A percentile compares a stretch with the other conserved stretches of the same genome.
Conservation (phyloP, 2,329 filamentous ascomycete species). For the Orbilia blumenaviensis region DNA sequence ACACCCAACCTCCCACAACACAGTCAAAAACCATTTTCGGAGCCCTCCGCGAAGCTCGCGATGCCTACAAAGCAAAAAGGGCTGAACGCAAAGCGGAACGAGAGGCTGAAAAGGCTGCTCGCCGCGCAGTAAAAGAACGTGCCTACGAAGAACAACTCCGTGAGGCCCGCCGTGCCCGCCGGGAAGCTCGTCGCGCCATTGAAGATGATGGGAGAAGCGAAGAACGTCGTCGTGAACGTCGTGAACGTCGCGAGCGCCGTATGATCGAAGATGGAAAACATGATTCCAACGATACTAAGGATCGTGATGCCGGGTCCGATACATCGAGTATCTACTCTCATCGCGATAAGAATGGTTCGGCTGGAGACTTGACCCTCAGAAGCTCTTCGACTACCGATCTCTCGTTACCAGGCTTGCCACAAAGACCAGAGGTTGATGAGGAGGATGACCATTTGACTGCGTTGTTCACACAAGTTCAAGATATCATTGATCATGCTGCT, state of each 20-base stretch:
- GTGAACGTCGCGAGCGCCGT: conserved; percentile 24
- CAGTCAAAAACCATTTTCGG: conserved; percentile 57
- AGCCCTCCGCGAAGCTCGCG: conserved; percentile 56
- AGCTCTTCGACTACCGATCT: conserved; percentile 33
- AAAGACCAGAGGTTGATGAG: conserved; percentile 44
- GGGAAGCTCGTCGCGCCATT: conserved; percentile 48
- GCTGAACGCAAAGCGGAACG: conserved; percentile 56
- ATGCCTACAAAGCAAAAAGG: conserved; percentile 57
- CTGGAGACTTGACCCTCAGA: conserved; percentile 35
- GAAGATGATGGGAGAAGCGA: conserved; percentile 37
- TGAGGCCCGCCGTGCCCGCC: conserved; percentile 51
- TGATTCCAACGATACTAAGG: background rate
- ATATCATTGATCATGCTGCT: conserved; percentile 57
- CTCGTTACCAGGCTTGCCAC: conserved; percentile 34
- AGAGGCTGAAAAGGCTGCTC: conserved; percentile 47
- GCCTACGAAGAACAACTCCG: conserved; percentile 54
- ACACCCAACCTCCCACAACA: background rate
- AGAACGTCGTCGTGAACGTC: conserved; percentile 38
- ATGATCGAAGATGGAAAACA: conserved; percentile 45
- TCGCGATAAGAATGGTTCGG: conserved; percentile 32
- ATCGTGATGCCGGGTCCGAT: conserved; percentile 31
- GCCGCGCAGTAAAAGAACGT: conserved; percentile 51
- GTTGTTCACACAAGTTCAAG: conserved; percentile 55
- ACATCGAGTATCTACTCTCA: conserved; percentile 49
- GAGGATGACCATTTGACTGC: conserved; percentile 50